Percentiles rank a stretch among this genome's conserved stretches.
These are phyloP conservation scores for Uncinocarpus reesii DNA, from an alignment of 2,329 filamentous ascomycete genomes.

Conservation along the genomic window DNA sequence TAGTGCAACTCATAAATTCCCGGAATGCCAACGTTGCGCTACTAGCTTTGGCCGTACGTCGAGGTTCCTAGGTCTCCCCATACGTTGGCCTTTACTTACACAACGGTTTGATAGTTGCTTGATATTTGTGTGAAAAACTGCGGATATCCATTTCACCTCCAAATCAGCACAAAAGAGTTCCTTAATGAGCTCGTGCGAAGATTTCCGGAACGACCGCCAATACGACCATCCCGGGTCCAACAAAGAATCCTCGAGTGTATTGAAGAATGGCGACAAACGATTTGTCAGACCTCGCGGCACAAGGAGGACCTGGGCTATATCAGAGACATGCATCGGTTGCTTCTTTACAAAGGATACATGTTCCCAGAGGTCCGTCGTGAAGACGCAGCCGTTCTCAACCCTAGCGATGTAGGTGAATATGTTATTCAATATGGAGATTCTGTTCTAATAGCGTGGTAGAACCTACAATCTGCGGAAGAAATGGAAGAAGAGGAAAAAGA, in stretches of 20 bases:
- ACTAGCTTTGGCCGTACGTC: conserved; percentile 61
- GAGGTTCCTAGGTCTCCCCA: background rate
- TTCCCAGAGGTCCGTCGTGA: conserved; percentile 88
- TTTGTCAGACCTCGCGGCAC: conserved; percentile 95
- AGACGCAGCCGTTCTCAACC: conserved; percentile 92
- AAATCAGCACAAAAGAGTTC: conserved; percentile 98
- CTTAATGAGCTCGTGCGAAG: conserved; percentile 94
- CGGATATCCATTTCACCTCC: conserved; percentile 95
- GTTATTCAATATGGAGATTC: conserved; percentile 10
- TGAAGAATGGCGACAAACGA: conserved; percentile 96
- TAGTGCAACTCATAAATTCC: conserved; percentile 91
- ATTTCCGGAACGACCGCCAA: conserved; percentile 85
- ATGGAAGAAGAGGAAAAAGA: conserved; percentile 96
- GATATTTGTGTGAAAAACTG: conserved; percentile 99
- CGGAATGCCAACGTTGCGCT: conserved; percentile 92
- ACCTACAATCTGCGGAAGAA: conserved; percentile 89
- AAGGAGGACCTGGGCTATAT: conserved; percentile 96
- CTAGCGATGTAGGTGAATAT: conserved; percentile 67
- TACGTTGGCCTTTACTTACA: conserved; percentile 1
- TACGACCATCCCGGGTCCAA: conserved; percentile 78
- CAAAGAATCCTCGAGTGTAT: conserved; percentile 88
- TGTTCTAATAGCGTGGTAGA: conserved; percentile 43
- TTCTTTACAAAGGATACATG: conserved; percentile 94
- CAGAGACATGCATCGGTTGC: conserved; percentile 87
- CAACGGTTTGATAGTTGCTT: conserved; percentile 50